Evolutionary conservation across 2,329 filamentous ascomycete genomes (phyloP).

Genomic region (Pseudogymnoascus sp.): DNA sequence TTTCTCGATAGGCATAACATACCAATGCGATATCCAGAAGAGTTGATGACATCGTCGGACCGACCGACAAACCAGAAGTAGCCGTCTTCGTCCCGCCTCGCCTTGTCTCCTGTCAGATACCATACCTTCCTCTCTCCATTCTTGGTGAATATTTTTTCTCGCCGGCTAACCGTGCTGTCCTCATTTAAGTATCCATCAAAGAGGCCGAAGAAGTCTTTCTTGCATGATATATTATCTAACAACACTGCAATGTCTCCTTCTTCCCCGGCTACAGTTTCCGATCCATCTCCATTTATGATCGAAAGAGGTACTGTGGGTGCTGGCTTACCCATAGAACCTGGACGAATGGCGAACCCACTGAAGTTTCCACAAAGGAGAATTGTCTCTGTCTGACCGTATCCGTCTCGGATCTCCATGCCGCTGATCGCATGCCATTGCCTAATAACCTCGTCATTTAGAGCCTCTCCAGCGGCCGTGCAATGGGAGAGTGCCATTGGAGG

Average conservation of each 20-base stretch:
- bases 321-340: slow-evolving; percentile 34
- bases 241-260: slow-evolving; percentile 33
- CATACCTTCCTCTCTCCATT: slow-evolving; percentile 8
- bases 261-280: slow-evolving; percentile 19
- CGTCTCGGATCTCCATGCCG: slow-evolving; percentile 31
- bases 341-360: slow-evolving; percentile 26
- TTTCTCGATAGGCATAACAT: slow-evolving; percentile 2
- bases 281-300: slow-evolving; percentile 28
- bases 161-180: background rate
- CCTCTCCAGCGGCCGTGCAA: slow-evolving; percentile 32
- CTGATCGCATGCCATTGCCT: slow-evolving; percentile 29
- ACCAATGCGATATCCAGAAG: slow-evolving; percentile 32
- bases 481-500: slow-evolving; percentile 27
- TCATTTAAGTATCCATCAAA: slow-evolving; percentile 15
- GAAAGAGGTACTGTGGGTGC: slow-evolving; percentile 30
- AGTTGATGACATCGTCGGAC: slow-evolving; percentile 33
- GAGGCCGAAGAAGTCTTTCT: slow-evolving; percentile 14
- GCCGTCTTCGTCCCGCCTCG: slow-evolving; percentile 26
- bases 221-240: slow-evolving; percentile 13
- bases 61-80: slow-evolving; percentile 31
- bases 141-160: slow-evolving; percentile 5
- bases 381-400: slow-evolving; percentile 35
- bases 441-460: slow-evolving; percentile 33
- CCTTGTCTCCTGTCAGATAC: slow-evolving; percentile 32
- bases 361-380: slow-evolving; percentile 34